These are phyloP conservation scores for Lachnellula cervina DNA, from an alignment of 2,329 filamentous ascomycete species.

Conservation along the genomic window DNA sequence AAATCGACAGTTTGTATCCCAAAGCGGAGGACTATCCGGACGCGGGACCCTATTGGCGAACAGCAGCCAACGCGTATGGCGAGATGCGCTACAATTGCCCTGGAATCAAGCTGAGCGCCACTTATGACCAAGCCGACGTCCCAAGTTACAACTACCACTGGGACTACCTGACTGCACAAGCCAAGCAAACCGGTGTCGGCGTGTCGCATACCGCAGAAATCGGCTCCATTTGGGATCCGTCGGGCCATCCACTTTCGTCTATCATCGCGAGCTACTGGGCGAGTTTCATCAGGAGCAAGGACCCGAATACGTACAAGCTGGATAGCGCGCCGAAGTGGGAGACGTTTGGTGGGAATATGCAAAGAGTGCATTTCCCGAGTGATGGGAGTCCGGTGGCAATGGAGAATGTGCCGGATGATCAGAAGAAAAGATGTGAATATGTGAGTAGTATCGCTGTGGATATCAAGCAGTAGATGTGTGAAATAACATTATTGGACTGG, in stretches of 20 bases:
- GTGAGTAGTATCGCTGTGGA: slow-evolving; percentile 43
- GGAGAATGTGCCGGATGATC: slow-evolving; percentile 38
- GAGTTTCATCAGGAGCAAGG: slow-evolving; percentile 61
- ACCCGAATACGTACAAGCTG: slow-evolving; percentile 57
- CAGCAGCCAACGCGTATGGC: slow-evolving; percentile 54
- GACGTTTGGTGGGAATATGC: slow-evolving; percentile 32
- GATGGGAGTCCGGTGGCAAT: slow-evolving; percentile 37
- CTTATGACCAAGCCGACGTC: slow-evolving; percentile 36
- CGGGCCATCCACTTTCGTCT: slow-evolving; percentile 53
- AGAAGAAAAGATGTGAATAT: slow-evolving; percentile 44
- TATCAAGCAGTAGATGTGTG: slow-evolving; percentile 39
- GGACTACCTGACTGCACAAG: slow-evolving; percentile 55
- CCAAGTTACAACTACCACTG: slow-evolving; percentile 57
- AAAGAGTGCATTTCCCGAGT: slow-evolving; percentile 38
- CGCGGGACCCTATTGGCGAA: slow-evolving; percentile 52
- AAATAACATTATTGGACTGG: not conserved
- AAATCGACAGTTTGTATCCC: slow-evolving; percentile 53
- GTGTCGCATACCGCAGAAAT: slow-evolving; percentile 65
- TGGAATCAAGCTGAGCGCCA: slow-evolving; percentile 44
- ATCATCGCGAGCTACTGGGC: slow-evolving; percentile 69
- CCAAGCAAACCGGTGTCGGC: slow-evolving; percentile 51
- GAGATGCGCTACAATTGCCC: slow-evolving; percentile 64
- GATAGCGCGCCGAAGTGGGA: slow-evolving; percentile 48
- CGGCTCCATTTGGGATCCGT: slow-evolving; percentile 59
- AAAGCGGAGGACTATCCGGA: slow-evolving; percentile 40